Evolutionary conservation across 331 rosid species (phyloP).

Genomic region (Telfairia occidentalis): DNA sequence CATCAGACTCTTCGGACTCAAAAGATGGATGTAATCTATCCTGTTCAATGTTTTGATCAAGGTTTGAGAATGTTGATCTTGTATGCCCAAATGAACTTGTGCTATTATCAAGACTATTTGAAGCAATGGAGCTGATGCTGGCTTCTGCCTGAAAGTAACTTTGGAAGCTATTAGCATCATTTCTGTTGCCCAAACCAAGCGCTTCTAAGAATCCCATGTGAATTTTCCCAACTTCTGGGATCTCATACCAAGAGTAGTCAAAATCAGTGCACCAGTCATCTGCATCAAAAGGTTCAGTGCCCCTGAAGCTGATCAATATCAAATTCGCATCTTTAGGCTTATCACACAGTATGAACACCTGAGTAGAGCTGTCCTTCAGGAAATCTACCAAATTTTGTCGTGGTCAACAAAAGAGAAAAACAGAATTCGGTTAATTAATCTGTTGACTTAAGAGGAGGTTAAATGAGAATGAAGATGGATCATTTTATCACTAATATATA

Average conservation of each 20-base stretch:
- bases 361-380: conserved; percentile 46
- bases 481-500: neutral
- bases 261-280: conserved; percentile 76
- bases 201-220: conserved; percentile 84
- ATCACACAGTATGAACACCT: conserved; percentile 56
- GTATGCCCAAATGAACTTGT: neutral
- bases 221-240: conserved; percentile 52
- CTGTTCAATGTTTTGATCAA: neutral
- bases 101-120: neutral
- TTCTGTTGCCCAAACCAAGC: conserved; percentile 59
- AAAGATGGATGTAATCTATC: neutral
- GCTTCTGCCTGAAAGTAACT: conserved; percentile 20
- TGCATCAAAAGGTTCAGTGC: conserved; percentile 72
- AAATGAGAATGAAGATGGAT: neutral
- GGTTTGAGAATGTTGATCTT: neutral
- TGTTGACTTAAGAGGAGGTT: neutral
- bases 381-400: conserved; percentile 27
- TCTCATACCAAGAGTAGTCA: conserved; percentile 73
- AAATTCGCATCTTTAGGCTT: conserved; percentile 52
- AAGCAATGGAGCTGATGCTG: neutral
- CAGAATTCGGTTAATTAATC: neutral
- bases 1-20: conserved; percentile 13
- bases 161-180: conserved; percentile 26
- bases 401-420: neutral
- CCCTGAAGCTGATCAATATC: conserved; percentile 63